Evolutionary conservation across 192 early-diverging fungal species (phyloP).

Genomic region (Geranomyces michiganensis): DNA sequence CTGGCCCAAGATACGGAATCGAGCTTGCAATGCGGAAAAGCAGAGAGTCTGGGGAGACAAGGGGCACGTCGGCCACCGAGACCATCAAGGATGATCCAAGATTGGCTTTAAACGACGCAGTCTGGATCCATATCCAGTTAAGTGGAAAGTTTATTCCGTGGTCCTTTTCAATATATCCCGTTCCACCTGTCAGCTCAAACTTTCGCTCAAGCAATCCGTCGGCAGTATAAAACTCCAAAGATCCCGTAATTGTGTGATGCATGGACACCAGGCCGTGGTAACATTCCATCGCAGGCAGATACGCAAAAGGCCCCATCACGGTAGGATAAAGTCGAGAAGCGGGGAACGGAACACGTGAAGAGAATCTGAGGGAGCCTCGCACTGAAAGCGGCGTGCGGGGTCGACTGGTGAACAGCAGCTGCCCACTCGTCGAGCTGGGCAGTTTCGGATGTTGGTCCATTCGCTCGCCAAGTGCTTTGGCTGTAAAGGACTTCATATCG

Average conservation of each 20-base stretch:
- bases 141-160: constrained; percentile 15
- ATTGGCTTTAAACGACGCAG: not conserved
- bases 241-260: not conserved
- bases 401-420: not conserved
- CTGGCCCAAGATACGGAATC: not conserved
- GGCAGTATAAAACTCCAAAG: not conserved
- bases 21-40: not conserved
- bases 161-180: constrained; percentile 15
- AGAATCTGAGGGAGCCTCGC: not conserved
- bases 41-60: not conserved
- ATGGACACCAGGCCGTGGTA: constrained; percentile 8
- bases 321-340: not conserved
- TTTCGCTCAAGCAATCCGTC: not conserved
- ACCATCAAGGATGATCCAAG: constrained; percentile 18
- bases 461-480: constrained; percentile 8
- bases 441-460: not conserved
- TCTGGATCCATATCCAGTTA: constrained; percentile 20
- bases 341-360: constrained; percentile 1
- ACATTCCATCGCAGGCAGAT: constrained; percentile 13
- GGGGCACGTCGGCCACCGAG: constrained; percentile 8
- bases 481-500: not conserved
- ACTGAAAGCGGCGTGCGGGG: constrained; percentile 1
- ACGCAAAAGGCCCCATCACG: constrained; percentile 13
- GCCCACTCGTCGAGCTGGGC: not conserved
- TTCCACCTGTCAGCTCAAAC: constrained; percentile 5